A percentile compares a stretch with the other conserved stretches of the same genome.
Evolutionary conservation across 1,284 basidiomycete species (phyloP).

Genomic region (Dichomitus squalens): DNA sequence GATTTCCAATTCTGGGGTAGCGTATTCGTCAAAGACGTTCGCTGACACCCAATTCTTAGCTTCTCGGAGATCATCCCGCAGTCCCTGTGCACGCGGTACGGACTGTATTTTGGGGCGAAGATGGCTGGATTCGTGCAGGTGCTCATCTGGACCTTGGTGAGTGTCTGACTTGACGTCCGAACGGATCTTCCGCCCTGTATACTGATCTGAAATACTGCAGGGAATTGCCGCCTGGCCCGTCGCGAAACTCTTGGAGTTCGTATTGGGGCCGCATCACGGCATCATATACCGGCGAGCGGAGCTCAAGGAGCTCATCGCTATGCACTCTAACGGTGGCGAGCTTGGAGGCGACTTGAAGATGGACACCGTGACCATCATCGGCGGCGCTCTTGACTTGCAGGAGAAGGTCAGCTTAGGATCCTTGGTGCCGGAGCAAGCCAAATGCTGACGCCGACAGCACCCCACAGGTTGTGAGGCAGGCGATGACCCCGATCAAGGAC

Average conservation of each 20-base stretch:
- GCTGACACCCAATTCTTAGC: conserved; percentile 39
- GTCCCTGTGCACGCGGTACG: conserved; percentile 89
- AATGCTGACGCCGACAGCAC: not conserved
- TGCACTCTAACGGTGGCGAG: conserved; percentile 60
- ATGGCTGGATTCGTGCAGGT: conserved; percentile 80
- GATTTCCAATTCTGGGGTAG: no score
- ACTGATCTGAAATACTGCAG: conserved; percentile 37
- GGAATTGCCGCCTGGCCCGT: conserved; percentile 83
- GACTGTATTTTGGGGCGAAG: conserved; percentile 88
- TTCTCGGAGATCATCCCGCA: conserved; percentile 93
- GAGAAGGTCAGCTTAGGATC: conserved; percentile 56
- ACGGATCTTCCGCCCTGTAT: not conserved
- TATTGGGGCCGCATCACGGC: conserved; percentile 65
- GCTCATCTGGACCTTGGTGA: conserved; percentile 71
- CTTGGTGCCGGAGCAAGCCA: conserved; percentile 27
- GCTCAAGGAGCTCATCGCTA: conserved; percentile 72
- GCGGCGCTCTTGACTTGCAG: conserved; percentile 73
- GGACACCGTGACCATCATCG: conserved; percentile 78
- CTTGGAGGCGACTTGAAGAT: conserved; percentile 70
- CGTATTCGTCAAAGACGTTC: not conserved
- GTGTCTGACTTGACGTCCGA: conserved; percentile 25
- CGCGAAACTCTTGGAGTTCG: conserved; percentile 67
- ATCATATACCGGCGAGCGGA: conserved; percentile 62
- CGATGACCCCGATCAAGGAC: conserved; percentile 81
- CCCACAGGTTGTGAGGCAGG: conserved; percentile 40